Base-by-base conservation (phyloP, 2,329 filamentous ascomycete genomes). In the Aureobasidium lini region DNA sequence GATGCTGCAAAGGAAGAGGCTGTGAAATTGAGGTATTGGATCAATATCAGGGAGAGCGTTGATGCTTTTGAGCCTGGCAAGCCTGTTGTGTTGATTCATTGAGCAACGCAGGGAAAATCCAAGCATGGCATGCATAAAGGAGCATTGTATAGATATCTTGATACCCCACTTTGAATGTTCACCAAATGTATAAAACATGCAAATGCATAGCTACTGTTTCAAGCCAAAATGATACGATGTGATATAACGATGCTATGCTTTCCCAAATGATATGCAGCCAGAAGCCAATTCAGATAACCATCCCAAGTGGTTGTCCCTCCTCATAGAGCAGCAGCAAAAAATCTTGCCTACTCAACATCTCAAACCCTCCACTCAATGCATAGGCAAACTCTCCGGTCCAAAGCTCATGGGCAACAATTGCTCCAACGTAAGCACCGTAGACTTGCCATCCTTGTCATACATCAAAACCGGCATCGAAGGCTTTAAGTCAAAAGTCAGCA, bases 1-100 rank as follows among this genome's bases (percentile, higher is more conserved):
- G 80, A 85, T 42, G 74, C 63, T 8, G 93, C 91, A 15, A 85
- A 82, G 74, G 73, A 70, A 62, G 90, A 95, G 80, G 85, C 86
- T 47, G 84, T 96, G 1, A 79, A 82, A 71, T 74, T 96, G 76
- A 79, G 90, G 71, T 97, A 96, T 77, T 96, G 93, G 93, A 81
- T 88, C 59, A 96, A 92, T 73, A 86, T 97, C 62, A 81, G 84
- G 63, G 88, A 95, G 72, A 88, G 85, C 48, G 76, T 96, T 68
- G 79, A 87, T 70, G 83, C 86, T 63, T 96, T 93, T 92, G 90
- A 96, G 78, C 84, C 79, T 67, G 92, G 90, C 5, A 87, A 84
- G 76, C 71, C 79, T 63, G 78, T 84, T 60, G 74, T 80, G 47
- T 65, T 85, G 65, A 72, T 80, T 62, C 82, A 84, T 75, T 85